These are phyloP conservation scores for Diaporthe velutina DNA, from an alignment of 2,329 filamentous ascomycete species.

Conservation along the genomic window DNA sequence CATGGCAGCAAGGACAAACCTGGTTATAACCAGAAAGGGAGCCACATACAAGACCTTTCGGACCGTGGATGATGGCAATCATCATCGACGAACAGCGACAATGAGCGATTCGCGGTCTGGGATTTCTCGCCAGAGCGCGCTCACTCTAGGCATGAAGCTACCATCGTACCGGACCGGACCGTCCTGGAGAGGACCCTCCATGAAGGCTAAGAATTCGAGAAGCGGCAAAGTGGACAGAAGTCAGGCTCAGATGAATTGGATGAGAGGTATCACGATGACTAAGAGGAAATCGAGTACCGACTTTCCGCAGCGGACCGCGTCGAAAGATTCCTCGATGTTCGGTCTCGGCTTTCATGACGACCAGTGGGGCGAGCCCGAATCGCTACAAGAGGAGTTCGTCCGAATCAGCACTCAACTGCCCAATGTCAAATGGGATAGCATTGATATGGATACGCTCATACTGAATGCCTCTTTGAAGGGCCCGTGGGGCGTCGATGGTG, in stretches of 20 bases:
- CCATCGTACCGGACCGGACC: conserved; percentile 52
- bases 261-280: conserved; percentile 76
- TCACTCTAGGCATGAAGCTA: conserved; percentile 54
- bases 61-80: conserved; percentile 72
- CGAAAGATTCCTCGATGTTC: conserved; percentile 66
- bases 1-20: conserved; percentile 70
- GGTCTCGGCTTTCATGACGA: conserved; percentile 65
- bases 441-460: conserved; percentile 72
- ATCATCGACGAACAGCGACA: conserved; percentile 70
- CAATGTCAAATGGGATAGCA: conserved; percentile 74
- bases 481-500: conserved; percentile 70
- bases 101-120: conserved; percentile 71
- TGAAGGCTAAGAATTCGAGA: conserved; percentile 66
- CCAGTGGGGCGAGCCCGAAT: conserved; percentile 72
- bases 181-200: conserved; percentile 68
- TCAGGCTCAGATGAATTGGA: conserved; percentile 75
- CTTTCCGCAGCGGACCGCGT: conserved; percentile 61
- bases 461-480: conserved; percentile 73
- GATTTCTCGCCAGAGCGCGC: conserved; percentile 55
- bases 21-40: conserved; percentile 84
- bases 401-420: conserved; percentile 72
- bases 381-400: conserved; percentile 74
- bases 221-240: conserved; percentile 59
- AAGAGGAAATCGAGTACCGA: conserved; percentile 63
- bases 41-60: conserved; percentile 89